phyloP scores from a whole-genome alignment of 148 eudicot species.

The Fagopyrum esculentum region DNA sequence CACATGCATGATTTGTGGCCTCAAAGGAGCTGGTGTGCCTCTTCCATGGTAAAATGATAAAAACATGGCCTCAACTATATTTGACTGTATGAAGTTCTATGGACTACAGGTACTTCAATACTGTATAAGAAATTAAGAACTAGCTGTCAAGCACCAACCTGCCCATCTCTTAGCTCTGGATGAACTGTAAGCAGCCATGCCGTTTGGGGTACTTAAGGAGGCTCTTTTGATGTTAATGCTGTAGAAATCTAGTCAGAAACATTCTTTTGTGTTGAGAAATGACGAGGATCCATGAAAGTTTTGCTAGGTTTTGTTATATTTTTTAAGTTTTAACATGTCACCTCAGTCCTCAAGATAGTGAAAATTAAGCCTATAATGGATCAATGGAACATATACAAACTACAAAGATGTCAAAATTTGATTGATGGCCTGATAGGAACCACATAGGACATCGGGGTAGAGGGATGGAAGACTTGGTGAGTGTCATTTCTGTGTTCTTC shows the following conservation, averaged over 20 bases:
- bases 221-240: neutral
- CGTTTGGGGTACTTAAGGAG: neutral
- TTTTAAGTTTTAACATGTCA: neutral
- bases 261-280: neutral
- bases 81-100: neutral
- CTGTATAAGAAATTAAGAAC: neutral
- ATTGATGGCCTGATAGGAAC: neutral
- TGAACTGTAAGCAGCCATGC: neutral
- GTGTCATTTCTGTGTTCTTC: neutral
- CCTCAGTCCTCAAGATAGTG: neutral
- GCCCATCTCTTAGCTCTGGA: neutral
- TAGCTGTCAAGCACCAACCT: neutral
- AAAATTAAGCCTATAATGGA: neutral
- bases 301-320: neutral
- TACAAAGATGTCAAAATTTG: neutral
- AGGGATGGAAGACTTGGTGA: neutral
- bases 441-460: too few species aligned
- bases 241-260: neutral
- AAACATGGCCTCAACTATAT: neutral
- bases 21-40: neutral
- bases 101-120: neutral
- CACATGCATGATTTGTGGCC: neutral
- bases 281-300: neutral
- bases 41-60: neutral
- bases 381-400: neutral